Conservation (phyloP, 768 basidiomycete species). For the Naganishia kalamii region DNA sequence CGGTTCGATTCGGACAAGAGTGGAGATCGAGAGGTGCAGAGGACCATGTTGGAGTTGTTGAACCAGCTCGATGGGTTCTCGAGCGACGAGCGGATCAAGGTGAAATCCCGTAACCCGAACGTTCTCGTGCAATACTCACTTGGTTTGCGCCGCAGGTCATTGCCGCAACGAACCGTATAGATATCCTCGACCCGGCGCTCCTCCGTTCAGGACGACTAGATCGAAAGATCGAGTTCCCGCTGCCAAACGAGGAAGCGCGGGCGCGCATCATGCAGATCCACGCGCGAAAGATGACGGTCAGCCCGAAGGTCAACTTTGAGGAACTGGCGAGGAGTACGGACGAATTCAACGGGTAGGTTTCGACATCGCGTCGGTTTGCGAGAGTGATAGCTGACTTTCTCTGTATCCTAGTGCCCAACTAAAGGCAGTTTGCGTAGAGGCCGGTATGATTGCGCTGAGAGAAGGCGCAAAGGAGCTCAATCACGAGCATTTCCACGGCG, state of each 20-base stretch:
- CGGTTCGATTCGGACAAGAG: conserved; percentile 98
- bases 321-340: conserved; percentile 94
- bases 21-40: conserved; percentile 97
- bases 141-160: conserved; percentile 66
- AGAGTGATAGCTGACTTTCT: not conserved
- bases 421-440: conserved; percentile 98
- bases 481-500: conserved; percentile 87
- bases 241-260: conserved; percentile 93
- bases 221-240: conserved; percentile 96
- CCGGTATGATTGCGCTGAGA: conserved; percentile 94
- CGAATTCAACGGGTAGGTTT: conserved; percentile 72
- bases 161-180: conserved; percentile 96
- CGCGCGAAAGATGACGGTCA: conserved; percentile 88
- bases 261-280: conserved; percentile 95
- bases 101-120: conserved; percentile 39
- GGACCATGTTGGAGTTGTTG: conserved; percentile 98
- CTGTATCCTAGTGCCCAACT: conserved; percentile 47
- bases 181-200: conserved; percentile 96
- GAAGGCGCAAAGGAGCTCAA: conserved; percentile 82
- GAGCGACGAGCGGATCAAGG: conserved; percentile 96
- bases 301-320: conserved; percentile 86
- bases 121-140: conserved; percentile 12
- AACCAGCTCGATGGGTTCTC: conserved; percentile 98
- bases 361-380: conserved; percentile 29
- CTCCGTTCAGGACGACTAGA: conserved; percentile 95